Evolutionary conservation across 768 basidiomycete species (phyloP).

Genomic region (Hygrophorus pudorinus): DNA sequence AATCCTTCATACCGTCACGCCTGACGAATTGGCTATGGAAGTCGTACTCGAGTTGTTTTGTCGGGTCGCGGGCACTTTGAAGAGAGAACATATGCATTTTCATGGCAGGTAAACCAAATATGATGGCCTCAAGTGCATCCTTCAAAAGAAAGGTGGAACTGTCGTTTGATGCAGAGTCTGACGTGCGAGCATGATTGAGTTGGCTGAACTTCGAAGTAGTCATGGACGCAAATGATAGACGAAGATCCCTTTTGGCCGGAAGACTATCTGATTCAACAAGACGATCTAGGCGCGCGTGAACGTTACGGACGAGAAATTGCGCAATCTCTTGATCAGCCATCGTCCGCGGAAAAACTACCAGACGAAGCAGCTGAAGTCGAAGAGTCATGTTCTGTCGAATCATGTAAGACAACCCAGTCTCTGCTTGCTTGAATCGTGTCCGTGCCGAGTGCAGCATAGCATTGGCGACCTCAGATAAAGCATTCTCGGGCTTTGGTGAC

Average conservation of each 20-base stretch:
- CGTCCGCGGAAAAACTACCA: constrained; percentile 71
- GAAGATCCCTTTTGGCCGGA: constrained; percentile 53
- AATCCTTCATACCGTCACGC: constrained; percentile 38
- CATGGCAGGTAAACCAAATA: constrained; percentile 78
- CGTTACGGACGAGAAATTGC: constrained; percentile 57
- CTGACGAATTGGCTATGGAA: constrained; percentile 64
- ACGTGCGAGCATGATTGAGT: constrained; percentile 37
- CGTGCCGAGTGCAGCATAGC: constrained; percentile 73
- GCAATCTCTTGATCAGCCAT: constrained; percentile 74
- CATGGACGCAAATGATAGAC: constrained; percentile 68
- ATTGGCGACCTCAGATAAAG: constrained; percentile 77
- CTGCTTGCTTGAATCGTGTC: constrained; percentile 59
- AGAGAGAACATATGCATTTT: constrained; percentile 72
- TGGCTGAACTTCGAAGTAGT: constrained; percentile 66
- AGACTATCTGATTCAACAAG: constrained; percentile 38
- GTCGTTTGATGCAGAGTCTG: constrained; percentile 28
- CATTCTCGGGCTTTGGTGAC: constrained; percentile 67
- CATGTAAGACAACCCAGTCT: constrained; percentile 44
- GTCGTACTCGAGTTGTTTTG: constrained; percentile 46
- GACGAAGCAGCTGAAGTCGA: constrained; percentile 48
- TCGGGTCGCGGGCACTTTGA: constrained; percentile 32
- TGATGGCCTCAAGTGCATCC: constrained; percentile 57
- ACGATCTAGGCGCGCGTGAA: constrained; percentile 64
- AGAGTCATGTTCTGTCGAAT: constrained; percentile 72
- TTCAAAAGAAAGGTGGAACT: constrained; percentile 54